Evolutionary conservation across 495 filamentous ascomycete species (phyloP), one percentile per base, ranked within the genome.

Genomic region (Friedmanniomyces simplex): DNA sequence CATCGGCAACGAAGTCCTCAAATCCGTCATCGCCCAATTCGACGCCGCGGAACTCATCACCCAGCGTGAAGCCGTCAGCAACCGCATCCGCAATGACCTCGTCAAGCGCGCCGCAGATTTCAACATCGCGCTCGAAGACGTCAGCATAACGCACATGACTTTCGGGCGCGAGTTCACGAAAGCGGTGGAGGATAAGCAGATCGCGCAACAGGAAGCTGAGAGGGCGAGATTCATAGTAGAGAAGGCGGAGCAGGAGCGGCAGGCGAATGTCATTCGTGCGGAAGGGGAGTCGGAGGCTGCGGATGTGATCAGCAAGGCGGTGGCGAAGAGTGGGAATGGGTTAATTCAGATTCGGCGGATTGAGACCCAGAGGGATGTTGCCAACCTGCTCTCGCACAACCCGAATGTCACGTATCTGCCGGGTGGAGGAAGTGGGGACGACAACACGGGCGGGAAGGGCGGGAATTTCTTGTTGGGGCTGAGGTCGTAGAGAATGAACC

Each of bases 1-100:
- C 67, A 97, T 99, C 80, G 93, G 93, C 69, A 99, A 99, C 79
- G 93, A 99, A 86, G 93, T 99, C 65, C 89, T 99, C 69, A 99
- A 99, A 76, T 79, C 93, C 61, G 97, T 97, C 74, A 93, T 99
- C 51, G 93, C 93, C 63, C 93, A 97, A 71, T 99, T 97, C 78
- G 93, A 99, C 74, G 93, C 93, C 65, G 93, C 93, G 54, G 93
- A 99, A 73, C 87, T 99, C 55, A 99, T 99, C 82, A 99, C 93
- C 50, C 93, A 99, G 73, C 88, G 93, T 63, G 93, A 99, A 77
- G 83, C 89, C 61, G 94, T 99, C 66, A 88, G 83, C 64, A 85
- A 95, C 77, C 87, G 90, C 63, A 99, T 99, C 81, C 90, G 89
- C 50, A 77, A 83, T 63, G 93, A 99, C 73, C 86, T 99, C 34